These are phyloP conservation scores for Trypanosomatidae sp. DNA, from an alignment of 208 protist species.

Conservation along the genomic window DNA sequence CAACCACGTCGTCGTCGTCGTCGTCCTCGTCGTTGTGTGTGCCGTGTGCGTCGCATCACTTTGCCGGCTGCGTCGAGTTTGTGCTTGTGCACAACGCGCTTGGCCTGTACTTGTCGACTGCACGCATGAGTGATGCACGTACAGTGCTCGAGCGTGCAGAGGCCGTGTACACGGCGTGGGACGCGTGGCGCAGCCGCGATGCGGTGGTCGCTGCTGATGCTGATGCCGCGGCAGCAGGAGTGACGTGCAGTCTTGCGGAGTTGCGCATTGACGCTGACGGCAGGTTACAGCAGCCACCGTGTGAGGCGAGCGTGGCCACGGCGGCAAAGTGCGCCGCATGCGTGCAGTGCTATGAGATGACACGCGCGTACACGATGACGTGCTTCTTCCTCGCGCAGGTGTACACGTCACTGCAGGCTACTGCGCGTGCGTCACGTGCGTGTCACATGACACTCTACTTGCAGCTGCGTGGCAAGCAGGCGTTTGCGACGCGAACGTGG, in stretches of 20 bases:
- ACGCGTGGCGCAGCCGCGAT: conserved; percentile 23
- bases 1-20: too few relatives aligned
- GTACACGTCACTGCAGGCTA: conserved; percentile 28
- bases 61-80: conserved; percentile 30
- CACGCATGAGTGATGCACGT: conserved; percentile 19
- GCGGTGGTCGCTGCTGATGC: conserved; percentile 13
- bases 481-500: conserved; percentile 71
- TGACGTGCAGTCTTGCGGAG: conserved; percentile 25
- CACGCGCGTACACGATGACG: conserved; percentile 53
- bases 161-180: conserved; percentile 40
- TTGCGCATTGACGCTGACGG: too few relatives aligned
- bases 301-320: conserved; percentile 4
- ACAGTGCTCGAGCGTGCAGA: conserved; percentile 45
- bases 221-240: conserved; percentile 20
- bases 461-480: conserved; percentile 62
- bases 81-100: conserved; percentile 62
- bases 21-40: too few relatives aligned
- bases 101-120: conserved; percentile 48
- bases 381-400: conserved; percentile 85
- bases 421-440: conserved; percentile 43
- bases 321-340: too few relatives aligned
- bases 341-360: conserved; percentile 67
- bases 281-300: conserved; percentile 5
- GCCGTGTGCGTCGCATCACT: too few relatives aligned
- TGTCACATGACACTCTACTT: conserved; percentile 80